These are phyloP conservation scores for Collariella sp. DNA, from an alignment of 495 filamentous ascomycete genomes.

Conservation along the genomic window DNA sequence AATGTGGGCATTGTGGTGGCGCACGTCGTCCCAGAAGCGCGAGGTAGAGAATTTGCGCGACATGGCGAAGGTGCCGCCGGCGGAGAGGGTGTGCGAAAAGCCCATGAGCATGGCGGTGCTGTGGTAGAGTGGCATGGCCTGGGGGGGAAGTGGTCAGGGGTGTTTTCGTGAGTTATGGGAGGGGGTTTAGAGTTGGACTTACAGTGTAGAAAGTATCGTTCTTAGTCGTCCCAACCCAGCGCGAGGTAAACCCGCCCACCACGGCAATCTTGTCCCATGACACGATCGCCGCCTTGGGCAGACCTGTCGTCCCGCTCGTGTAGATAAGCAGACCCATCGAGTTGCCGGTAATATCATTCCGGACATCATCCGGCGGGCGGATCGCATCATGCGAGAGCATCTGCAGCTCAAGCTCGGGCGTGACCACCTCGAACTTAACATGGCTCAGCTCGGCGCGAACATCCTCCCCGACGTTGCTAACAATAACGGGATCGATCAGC, in stretches of 20 bases:
- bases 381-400: constrained; percentile 46
- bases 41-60: constrained; percentile 75
- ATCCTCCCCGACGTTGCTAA: constrained; percentile 38
- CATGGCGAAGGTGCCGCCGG: constrained; percentile 58
- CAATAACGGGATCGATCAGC: constrained; percentile 65
- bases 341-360: constrained; percentile 40
- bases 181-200: too few relatives aligned
- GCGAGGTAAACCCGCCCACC: constrained; percentile 44
- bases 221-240: constrained; percentile 49
- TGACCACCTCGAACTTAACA: constrained; percentile 55
- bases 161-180: too few relatives aligned
- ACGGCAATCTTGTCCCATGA: constrained; percentile 60
- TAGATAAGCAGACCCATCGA: constrained; percentile 73
- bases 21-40: constrained; percentile 75
- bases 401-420: constrained; percentile 53
- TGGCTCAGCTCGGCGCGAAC: constrained; percentile 33
- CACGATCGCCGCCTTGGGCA: constrained; percentile 85
- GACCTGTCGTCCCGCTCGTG: constrained; percentile 49
- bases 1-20: constrained; percentile 62
- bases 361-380: constrained; percentile 55
- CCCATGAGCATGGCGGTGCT: constrained; percentile 70
- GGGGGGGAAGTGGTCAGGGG: too few relatives aligned
- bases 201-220: constrained; percentile 77
- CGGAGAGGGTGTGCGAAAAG: constrained; percentile 49
- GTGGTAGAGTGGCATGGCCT: constrained; percentile 95